Evolutionary conservation across 2,329 filamentous ascomycete genomes (phyloP).

Genomic region (Alternaria atra): DNA sequence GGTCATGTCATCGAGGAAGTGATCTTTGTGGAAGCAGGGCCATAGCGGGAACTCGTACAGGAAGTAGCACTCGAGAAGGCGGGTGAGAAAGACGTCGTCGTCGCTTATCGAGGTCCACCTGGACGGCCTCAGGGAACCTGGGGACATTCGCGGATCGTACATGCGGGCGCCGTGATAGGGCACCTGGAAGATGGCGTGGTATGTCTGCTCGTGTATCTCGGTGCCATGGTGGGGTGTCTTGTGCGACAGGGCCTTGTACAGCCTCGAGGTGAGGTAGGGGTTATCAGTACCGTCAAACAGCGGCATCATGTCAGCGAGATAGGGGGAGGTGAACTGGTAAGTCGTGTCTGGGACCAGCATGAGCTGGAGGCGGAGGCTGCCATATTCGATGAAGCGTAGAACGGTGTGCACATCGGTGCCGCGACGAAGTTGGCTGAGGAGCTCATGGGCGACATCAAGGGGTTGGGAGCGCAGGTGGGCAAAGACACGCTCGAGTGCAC

Average conservation of each 20-base stretch:
- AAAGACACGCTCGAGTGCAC: slow-evolving; percentile 6
- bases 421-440: not conserved
- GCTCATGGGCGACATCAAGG: not conserved
- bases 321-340: slow-evolving; percentile 7
- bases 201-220: not conserved
- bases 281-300: slow-evolving; percentile 1
- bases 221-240: not conserved
- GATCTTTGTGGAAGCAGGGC: slow-evolving; percentile 21
- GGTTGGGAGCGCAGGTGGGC: slow-evolving; percentile 8
- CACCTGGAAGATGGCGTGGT: slow-evolving; percentile 1
- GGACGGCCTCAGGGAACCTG: slow-evolving; percentile 4
- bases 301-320: slow-evolving; percentile 6
- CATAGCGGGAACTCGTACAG: slow-evolving; percentile 14
- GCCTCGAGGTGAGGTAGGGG: slow-evolving; percentile 2
- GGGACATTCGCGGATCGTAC: slow-evolving; percentile 9
- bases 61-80: slow-evolving; percentile 22
- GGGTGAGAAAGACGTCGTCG: slow-evolving; percentile 15
- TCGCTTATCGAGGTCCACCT: slow-evolving; percentile 15
- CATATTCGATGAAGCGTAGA: slow-evolving; percentile 8
- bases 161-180: slow-evolving; percentile 11
- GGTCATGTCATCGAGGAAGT: slow-evolving; percentile 21
- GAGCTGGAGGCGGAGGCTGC: slow-evolving; percentile 8
- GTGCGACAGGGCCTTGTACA: not conserved
- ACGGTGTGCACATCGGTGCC: not conserved
- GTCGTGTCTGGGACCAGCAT: slow-evolving; percentile 1